Percentiles rank a stretch among this genome's conserved stretches.
Conservation (phyloP, 192 early-diverging fungal genomes). For the Oehlia diaphana region DNA sequence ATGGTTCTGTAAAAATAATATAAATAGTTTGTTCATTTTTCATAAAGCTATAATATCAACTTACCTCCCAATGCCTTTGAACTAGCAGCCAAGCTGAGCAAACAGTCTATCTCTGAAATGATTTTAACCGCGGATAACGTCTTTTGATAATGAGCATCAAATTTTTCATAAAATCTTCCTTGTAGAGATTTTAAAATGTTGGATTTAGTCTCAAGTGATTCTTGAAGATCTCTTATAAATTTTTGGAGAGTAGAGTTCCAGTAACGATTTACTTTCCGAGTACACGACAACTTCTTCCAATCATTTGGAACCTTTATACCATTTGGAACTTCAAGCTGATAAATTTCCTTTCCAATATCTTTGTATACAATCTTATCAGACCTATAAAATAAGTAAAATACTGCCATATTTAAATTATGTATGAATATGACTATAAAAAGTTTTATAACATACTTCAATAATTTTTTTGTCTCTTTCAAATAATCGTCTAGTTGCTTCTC, state of each 20-base stretch:
- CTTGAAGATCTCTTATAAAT: slow-evolving; percentile 72
- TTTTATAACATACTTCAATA: slow-evolving; percentile 56
- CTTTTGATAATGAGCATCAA: slow-evolving; percentile 75
- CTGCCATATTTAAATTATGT: background rate
- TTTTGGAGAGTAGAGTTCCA: slow-evolving; percentile 68
- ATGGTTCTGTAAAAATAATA: slow-evolving; percentile 52
- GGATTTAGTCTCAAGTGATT: slow-evolving; percentile 78
- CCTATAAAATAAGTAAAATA: slow-evolving; percentile 29
- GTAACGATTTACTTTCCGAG: slow-evolving; percentile 80
- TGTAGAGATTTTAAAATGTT: slow-evolving; percentile 76
- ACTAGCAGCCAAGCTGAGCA: slow-evolving; percentile 73
- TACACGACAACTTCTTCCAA: slow-evolving; percentile 79
- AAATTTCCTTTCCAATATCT: slow-evolving; percentile 94
- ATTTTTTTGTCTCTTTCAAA: slow-evolving; percentile 61
- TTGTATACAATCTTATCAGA: slow-evolving; percentile 73
- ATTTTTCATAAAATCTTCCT: slow-evolving; percentile 73
- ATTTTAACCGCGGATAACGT: slow-evolving; percentile 72
- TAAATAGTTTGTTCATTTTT: background rate
- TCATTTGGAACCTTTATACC: slow-evolving; percentile 70
- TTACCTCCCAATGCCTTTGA: slow-evolving; percentile 66
- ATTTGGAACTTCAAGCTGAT: slow-evolving; percentile 88
- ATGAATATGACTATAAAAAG: background rate
- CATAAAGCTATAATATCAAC: slow-evolving; percentile 4
- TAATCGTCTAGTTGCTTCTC: slow-evolving; percentile 69
- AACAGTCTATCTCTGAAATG: slow-evolving; percentile 86